phyloP scores from a whole-genome alignment of 441 rosid genomes.

The Erodium texanum region DNA sequence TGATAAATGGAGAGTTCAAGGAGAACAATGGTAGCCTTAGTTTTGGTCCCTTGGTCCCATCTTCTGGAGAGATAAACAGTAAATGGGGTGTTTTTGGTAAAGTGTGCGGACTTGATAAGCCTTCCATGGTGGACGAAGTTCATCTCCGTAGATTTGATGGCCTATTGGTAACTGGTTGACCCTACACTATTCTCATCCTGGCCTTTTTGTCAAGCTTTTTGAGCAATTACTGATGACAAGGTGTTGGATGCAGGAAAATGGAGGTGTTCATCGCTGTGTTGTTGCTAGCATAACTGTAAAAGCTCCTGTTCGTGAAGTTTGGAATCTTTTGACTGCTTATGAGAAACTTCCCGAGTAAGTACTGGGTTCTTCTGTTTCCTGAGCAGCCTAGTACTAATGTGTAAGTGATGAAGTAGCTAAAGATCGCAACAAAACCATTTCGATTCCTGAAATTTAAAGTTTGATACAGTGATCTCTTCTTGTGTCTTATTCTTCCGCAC shows the following conservation, averaged over 20 bases:
- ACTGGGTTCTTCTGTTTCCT: conserved; percentile 8
- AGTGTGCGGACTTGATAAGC: conserved; percentile 68
- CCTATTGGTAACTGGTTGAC: conserved; percentile 53
- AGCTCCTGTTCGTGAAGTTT: conserved; percentile 85
- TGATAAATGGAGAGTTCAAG: conserved; percentile 23
- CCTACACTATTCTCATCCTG: conserved; percentile 17
- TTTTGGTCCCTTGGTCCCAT: conserved; percentile 28
- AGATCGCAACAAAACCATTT: not conserved
- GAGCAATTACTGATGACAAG: conserved; percentile 25
- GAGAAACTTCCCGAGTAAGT: conserved; percentile 93
- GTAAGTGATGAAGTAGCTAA: not conserved
- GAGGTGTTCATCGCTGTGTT: conserved; percentile 92
- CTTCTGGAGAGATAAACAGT: conserved; percentile 45
- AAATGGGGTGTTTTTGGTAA: conserved; percentile 81
- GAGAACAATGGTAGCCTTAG: conserved; percentile 30
- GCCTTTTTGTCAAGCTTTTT: conserved; percentile 20
- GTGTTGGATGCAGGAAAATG: conserved; percentile 73
- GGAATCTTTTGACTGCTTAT: conserved; percentile 86
- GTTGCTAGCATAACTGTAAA: conserved; percentile 89
- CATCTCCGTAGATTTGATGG: conserved; percentile 97
- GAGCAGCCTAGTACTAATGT: not conserved
- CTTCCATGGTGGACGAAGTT: conserved; percentile 83
- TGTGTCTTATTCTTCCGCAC: not conserved
- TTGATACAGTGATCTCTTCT: not conserved
- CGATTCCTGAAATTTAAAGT: not conserved